Evolutionary conservation across 345 rosid species (phyloP), one percentile per base, ranked within the genome.

Genomic region (Boechera retrofracta): DNA sequence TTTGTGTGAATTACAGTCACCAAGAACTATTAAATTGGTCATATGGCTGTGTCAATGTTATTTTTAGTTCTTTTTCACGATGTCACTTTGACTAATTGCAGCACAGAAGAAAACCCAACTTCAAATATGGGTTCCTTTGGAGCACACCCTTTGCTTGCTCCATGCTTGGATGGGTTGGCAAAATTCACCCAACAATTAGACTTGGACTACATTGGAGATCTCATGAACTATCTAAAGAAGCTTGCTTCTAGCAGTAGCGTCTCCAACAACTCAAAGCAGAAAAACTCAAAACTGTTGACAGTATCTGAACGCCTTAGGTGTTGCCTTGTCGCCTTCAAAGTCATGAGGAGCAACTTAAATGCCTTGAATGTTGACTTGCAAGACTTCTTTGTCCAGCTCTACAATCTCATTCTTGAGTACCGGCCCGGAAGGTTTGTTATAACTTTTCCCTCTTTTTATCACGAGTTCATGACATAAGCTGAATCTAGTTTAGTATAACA

Each of bases 351-450:
- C 82, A 95, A 95, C 81, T 93, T 95, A 29, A 93, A 93, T 79
- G 99, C 97, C 74, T 79, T 91, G 81, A 94, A 93, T 79, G 97
- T 93, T 39, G 99, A 96, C 84, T 81, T 96, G 77, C 98, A 96
- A 77, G 97, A 88, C 38, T 91, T 93, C 78, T 93, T 89, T 77
- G 82, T 91, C 73, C 97, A 91, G 83, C 89, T 96, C 35, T 96
- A 91, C 89, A 96, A 89, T 81, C 89, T 91, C 65, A 75, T 92
- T 51, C 88, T 92, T 8, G 96, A 95, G 77, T 96, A 89, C 77
- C 88, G 94, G 67, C 96, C 99, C 80, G 97, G 97, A 84, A 92
- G 97, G 99, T 95, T 80, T 70, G 91, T 79, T 51, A 51, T 12
- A 56, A 28, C 57, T 16, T 67, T 8, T 13, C 26, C 26, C 62